Conservation (phyloP, 371 early-diverging fungal species). For the Mucor circinelloides region DNA sequence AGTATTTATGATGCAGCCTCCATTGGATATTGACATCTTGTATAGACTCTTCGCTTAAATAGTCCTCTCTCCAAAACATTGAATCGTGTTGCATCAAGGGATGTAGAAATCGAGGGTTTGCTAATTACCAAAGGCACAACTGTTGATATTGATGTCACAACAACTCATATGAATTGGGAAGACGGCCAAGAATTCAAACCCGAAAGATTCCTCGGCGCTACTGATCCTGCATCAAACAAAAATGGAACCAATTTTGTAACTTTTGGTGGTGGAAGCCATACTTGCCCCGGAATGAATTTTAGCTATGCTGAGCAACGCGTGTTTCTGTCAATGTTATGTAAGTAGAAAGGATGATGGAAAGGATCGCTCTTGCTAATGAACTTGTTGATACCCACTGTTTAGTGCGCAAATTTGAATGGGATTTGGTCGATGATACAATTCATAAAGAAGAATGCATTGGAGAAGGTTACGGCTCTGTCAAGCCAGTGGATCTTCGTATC, state of each 20-base stretch:
- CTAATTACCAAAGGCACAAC: constrained; percentile 40
- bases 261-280: constrained; percentile 49
- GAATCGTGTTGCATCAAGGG: constrained; percentile 25
- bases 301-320: constrained; percentile 51
- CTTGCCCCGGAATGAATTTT: constrained; percentile 57
- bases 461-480: background rate
- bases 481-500: background rate
- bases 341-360: background rate
- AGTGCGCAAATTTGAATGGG: constrained; percentile 27
- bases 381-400: background rate
- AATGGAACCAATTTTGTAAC: constrained; percentile 41
- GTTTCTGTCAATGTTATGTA: constrained; percentile 40
- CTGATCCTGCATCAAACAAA: constrained; percentile 11
- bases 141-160: constrained; percentile 38
- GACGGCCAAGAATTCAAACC: constrained; percentile 24
- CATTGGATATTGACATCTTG: background rate
- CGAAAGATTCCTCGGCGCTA: constrained; percentile 20
- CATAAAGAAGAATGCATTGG: constrained; percentile 11
- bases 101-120: constrained; percentile 37
- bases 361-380: background rate
- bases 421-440: constrained; percentile 17
- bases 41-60: constrained; percentile 46
- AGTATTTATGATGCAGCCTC: background rate
- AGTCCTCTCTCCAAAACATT: constrained; percentile 25
- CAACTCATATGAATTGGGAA: constrained; percentile 24